Conservation (phyloP, 2,329 filamentous ascomycete genomes). For the Clarireedia monteithiana region DNA sequence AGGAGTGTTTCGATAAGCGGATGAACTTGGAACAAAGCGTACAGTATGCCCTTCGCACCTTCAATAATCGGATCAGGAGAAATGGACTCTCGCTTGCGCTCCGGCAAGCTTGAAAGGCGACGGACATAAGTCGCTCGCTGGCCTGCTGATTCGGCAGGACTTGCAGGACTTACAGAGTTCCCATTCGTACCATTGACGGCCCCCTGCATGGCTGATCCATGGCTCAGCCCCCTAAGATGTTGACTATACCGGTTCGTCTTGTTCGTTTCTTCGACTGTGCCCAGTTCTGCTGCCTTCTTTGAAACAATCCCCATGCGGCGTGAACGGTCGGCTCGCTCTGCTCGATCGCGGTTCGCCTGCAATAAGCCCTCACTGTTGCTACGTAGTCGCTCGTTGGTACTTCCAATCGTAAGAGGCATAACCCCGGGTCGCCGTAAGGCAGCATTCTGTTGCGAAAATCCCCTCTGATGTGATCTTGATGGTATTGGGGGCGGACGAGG, state of each 20-base stretch:
- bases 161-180: slow-evolving; percentile 42
- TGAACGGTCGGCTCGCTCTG: slow-evolving; percentile 38
- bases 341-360: slow-evolving; percentile 35
- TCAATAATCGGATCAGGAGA: slow-evolving; percentile 54
- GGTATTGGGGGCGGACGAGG: slow-evolving; percentile 70
- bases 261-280: slow-evolving; percentile 50
- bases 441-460: slow-evolving; percentile 58
- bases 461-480: slow-evolving; percentile 71
- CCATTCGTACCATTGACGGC: slow-evolving; percentile 23
- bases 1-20: slow-evolving; percentile 60
- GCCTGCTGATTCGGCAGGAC: slow-evolving; percentile 48
- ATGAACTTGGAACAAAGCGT: slow-evolving; percentile 60
- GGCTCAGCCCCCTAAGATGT: slow-evolving; percentile 58
- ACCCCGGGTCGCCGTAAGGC: slow-evolving; percentile 61
- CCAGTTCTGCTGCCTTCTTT: slow-evolving; percentile 51
- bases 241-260: slow-evolving; percentile 53
- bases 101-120: slow-evolving; percentile 52
- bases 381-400: slow-evolving; percentile 56
- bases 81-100: slow-evolving; percentile 54
- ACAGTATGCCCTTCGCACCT: slow-evolving; percentile 58
- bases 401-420: slow-evolving; percentile 63
- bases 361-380: slow-evolving; percentile 58
- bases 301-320: slow-evolving; percentile 59
- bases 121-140: slow-evolving; percentile 55
- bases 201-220: slow-evolving; percentile 59